phyloP scores from a whole-genome alignment of 192 early-diverging fungal species.

The Haplosporangium gracile region DNA sequence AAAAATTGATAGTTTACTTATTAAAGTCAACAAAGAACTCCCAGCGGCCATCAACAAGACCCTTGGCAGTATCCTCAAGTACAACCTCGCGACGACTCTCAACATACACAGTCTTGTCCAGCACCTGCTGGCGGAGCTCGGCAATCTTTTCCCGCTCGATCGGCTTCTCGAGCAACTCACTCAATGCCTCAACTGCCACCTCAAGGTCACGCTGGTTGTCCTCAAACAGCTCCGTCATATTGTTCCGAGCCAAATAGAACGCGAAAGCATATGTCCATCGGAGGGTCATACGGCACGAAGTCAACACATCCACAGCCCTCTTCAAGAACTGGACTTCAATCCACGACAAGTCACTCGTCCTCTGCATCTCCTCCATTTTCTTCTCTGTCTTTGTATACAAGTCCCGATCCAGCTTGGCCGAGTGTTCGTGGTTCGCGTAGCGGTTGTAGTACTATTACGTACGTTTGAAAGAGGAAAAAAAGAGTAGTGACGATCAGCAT shows the following conservation, averaged over 20 bases:
- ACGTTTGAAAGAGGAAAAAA: background rate
- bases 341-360: constrained; percentile 90
- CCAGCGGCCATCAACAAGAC: constrained; percentile 89
- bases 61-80: constrained; percentile 90
- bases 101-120: constrained; percentile 97
- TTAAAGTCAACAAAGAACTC: constrained; percentile 68
- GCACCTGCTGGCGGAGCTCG: constrained; percentile 86
- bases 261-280: constrained; percentile 99
- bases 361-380: constrained; percentile 98
- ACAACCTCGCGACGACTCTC: constrained; percentile 87
- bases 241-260: constrained; percentile 89
- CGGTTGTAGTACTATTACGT: constrained; percentile 90
- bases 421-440: constrained; percentile 98
- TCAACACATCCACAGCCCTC: constrained; percentile 90
- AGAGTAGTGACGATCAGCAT: background rate
- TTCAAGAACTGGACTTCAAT: constrained; percentile 98
- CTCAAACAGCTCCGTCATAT: constrained; percentile 94
- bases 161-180: constrained; percentile 90
- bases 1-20: background rate
- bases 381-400: constrained; percentile 88
- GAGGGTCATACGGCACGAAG: constrained; percentile 90
- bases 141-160: constrained; percentile 81
- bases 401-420: constrained; percentile 86
- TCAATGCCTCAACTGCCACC: constrained; percentile 95
- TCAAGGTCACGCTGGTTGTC: constrained; percentile 99